Conservation (phyloP, 2,329 filamentous ascomycete genomes). For the Curvularia eragrostidis region DNA sequence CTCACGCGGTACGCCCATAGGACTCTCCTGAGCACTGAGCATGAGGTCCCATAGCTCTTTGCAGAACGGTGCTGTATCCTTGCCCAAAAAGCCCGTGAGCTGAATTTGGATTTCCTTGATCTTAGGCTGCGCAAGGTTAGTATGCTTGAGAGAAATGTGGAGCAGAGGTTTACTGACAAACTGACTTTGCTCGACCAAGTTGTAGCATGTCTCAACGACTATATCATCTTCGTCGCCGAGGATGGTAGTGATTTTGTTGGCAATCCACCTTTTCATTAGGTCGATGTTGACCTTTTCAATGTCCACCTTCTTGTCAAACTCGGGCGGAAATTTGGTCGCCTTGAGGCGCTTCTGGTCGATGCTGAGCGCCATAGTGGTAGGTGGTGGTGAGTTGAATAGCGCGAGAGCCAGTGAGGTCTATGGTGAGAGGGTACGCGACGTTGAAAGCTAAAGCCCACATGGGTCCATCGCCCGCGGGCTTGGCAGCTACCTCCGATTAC, state of each 20-base stretch:
- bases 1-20: conserved; percentile 92
- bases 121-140: conserved; percentile 70
- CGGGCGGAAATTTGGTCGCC: conserved; percentile 90
- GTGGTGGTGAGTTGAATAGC: conserved; percentile 6
- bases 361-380: conserved; percentile 71
- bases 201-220: conserved; percentile 82
- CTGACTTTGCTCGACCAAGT: conserved; percentile 73
- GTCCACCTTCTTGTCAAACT: conserved; percentile 96
- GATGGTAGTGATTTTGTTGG: conserved; percentile 83
- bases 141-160: conserved; percentile 1
- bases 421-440: conserved; percentile 11
- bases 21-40: conserved; percentile 85
- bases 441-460: conserved; percentile 20
- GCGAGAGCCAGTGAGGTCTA: conserved; percentile 4
- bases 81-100: conserved; percentile 92
- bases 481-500: conserved; percentile 19
- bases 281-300: conserved; percentile 97
- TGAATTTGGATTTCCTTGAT: conserved; percentile 96
- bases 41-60: conserved; percentile 93
- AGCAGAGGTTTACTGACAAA: conserved; percentile 65
- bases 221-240: conserved; percentile 95
- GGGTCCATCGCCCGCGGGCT: conserved; percentile 21
- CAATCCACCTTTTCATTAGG: conserved; percentile 99
- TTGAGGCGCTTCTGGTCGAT: conserved; percentile 89
- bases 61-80: conserved; percentile 87